These are phyloP conservation scores for Acacia pycnantha DNA, from an alignment of 331 rosid species.

Conservation along the genomic window DNA sequence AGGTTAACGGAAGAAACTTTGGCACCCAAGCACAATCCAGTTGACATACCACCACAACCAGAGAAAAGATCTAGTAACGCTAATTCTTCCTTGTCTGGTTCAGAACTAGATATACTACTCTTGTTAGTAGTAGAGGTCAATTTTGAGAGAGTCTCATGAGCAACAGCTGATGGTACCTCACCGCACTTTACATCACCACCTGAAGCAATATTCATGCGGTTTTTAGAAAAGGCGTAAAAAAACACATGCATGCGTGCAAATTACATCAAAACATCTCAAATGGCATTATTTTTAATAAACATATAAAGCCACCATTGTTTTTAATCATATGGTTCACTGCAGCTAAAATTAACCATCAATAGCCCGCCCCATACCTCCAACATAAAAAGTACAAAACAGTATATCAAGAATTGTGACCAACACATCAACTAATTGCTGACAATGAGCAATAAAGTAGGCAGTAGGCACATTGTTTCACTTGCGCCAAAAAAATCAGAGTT, in stretches of 20 bases:
- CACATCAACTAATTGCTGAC: too few relatives aligned
- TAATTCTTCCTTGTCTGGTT: conserved; percentile 42
- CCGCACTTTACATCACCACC: conserved; percentile 45
- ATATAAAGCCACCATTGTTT: background rate
- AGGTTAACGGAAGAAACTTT: conserved; percentile 60
- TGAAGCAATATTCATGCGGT: conserved; percentile 35
- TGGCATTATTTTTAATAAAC: background rate
- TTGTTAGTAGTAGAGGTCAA: conserved; percentile 29
- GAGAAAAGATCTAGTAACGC: conserved; percentile 74
- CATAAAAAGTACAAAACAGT: too few relatives aligned
- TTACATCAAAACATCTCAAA: background rate
- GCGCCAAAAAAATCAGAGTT: background rate
- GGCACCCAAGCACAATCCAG: conserved; percentile 86
- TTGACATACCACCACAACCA: conserved; percentile 99
- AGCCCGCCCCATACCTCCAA: too few relatives aligned
- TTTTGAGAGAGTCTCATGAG: conserved; percentile 30
- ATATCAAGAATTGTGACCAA: too few relatives aligned
- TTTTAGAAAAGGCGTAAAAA: conserved; percentile 22
- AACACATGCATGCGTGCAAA: background rate
- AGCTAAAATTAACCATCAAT: too few relatives aligned
- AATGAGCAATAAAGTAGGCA: too few relatives aligned
- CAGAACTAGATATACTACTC: conserved; percentile 35
- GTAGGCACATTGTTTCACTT: background rate
- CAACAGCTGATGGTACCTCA: conserved; percentile 30
- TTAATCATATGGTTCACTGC: too few relatives aligned